Base-by-base conservation (phyloP, 1,139 yeast genomes). In the Diutina mesorugosa region DNA sequence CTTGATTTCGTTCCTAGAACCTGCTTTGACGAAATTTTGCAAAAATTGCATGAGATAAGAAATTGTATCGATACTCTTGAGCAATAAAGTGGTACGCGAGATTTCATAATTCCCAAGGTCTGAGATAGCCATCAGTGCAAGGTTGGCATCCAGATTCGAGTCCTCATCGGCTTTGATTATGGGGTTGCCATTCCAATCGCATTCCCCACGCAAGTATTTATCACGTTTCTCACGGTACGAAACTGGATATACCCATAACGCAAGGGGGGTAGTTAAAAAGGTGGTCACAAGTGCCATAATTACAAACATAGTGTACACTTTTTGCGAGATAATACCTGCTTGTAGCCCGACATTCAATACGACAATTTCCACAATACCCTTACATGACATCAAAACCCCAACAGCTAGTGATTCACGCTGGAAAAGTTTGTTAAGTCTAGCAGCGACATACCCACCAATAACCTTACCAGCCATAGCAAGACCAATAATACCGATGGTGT, bases 351-450 rank as follows among this genome's bases (percentile, higher is more conserved):
- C 83, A 55, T 81, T 83, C 60, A 87, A 74, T 29, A 87, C 95
- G 55, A 87, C 91, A 64, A 87, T 83, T 68, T 85, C 91, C 41
- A 86, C 91, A 61, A 86, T 85, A 69, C 95, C 95, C 67, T 87
- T 87, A 75, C 95, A 87, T 10, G 91, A 85, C 93, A 87, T 87
- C 62, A 87, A 75, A n/a, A 85, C 79, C 57, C 95, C 95, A 45
- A 86, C 91, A 1, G 90, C 77, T 45, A 84, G 67, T 1, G 90
- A 80, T 66, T 87, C 93, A 64, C 90, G 78, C 85, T 87, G 84
- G 55, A 76, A 73, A 55, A 87, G 70, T 3, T 86, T 87, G 65
- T 78, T 78, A 47, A 81, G 61, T 61, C 76, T 81, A 1, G 90
- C 85, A 50, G 86, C 84, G 9, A 84, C 59, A 51, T 81, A 71